Evolutionary conservation across 1,284 basidiomycete genomes (phyloP).

Genomic region (Malassezia dermatis): DNA sequence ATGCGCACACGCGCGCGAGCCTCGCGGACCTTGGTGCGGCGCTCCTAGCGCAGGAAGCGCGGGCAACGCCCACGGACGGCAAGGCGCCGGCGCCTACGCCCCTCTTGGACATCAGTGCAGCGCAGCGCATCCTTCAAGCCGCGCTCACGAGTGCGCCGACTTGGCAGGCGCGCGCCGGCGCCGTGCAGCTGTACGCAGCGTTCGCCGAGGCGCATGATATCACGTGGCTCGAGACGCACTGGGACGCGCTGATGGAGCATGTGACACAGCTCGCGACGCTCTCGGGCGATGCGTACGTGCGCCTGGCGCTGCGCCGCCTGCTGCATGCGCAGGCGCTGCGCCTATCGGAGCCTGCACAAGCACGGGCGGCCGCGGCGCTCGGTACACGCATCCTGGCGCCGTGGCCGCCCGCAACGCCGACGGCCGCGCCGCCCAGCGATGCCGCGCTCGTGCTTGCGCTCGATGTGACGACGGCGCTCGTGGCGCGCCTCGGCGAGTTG

Average conservation of each 20-base stretch:
- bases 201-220: slow-evolving; percentile 66
- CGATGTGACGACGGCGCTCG: slow-evolving; percentile 69
- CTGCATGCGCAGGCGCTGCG: slow-evolving; percentile 72
- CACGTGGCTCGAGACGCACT: slow-evolving; percentile 71
- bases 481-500: slow-evolving; percentile 82
- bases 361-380: slow-evolving; percentile 76
- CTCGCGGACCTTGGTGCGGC: slow-evolving; percentile 71
- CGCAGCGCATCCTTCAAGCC: slow-evolving; percentile 56
- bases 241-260: slow-evolving; percentile 67
- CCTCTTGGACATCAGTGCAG: slow-evolving; percentile 55
- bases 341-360: slow-evolving; percentile 76
- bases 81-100: slow-evolving; percentile 54
- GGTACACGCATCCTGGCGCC: slow-evolving; percentile 69
- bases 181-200: slow-evolving; percentile 79
- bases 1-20: slow-evolving; percentile 70
- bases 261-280: slow-evolving; percentile 58
- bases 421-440: slow-evolving; percentile 63
- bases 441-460: slow-evolving; percentile 66
- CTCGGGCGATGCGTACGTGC: slow-evolving; percentile 49
- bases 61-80: slow-evolving; percentile 51
- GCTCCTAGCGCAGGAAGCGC: slow-evolving; percentile 65
- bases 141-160: slow-evolving; percentile 58
- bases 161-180: slow-evolving; percentile 53
- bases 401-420: slow-evolving; percentile 86
- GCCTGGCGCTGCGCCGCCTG: slow-evolving; percentile 65